Conservation (phyloP, 257 asterid genomes). For the Paulownia fortunei region DNA sequence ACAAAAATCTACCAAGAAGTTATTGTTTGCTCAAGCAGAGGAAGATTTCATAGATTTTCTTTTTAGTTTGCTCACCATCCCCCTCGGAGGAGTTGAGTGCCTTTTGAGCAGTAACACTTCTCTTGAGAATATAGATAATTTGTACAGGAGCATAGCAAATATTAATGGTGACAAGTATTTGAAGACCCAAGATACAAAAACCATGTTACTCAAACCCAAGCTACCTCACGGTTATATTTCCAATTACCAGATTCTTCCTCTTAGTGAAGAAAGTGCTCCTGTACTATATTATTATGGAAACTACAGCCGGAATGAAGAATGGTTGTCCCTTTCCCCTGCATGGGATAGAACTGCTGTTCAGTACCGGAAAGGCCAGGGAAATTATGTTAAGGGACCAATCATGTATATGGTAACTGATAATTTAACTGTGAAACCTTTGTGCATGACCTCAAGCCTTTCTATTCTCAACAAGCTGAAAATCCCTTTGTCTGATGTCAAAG, state of each 20-base stretch:
- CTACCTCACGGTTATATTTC: background rate
- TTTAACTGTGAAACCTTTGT: constrained; percentile 29
- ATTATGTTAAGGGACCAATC: constrained; percentile 7
- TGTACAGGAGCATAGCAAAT: constrained; percentile 3
- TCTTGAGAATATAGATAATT: constrained; percentile 15
- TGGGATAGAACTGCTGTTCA: too few relatives aligned
- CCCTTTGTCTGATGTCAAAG: constrained; percentile 21
- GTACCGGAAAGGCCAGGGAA: constrained; percentile 25
- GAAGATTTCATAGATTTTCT: constrained; percentile 32
- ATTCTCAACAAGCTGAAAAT: background rate
- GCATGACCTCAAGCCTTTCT: background rate
- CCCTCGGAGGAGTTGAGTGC: constrained; percentile 20
- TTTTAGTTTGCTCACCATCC: constrained; percentile 26
- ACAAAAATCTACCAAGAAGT: constrained; percentile 25
- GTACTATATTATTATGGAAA: background rate
- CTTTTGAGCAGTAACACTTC: constrained; percentile 14
- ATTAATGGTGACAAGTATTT: background rate
- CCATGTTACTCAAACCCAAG: background rate
- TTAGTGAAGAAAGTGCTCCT: background rate
- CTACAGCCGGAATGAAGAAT: background rate
- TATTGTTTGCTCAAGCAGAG: constrained; percentile 29
- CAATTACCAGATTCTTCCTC: constrained; percentile 15
- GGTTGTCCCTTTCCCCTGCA: background rate
- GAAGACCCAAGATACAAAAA: background rate
- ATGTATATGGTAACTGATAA: constrained; percentile 32